Base-by-base conservation (phyloP, 192 early-diverging fungal species). In the Spizellomyces sp. region DNA sequence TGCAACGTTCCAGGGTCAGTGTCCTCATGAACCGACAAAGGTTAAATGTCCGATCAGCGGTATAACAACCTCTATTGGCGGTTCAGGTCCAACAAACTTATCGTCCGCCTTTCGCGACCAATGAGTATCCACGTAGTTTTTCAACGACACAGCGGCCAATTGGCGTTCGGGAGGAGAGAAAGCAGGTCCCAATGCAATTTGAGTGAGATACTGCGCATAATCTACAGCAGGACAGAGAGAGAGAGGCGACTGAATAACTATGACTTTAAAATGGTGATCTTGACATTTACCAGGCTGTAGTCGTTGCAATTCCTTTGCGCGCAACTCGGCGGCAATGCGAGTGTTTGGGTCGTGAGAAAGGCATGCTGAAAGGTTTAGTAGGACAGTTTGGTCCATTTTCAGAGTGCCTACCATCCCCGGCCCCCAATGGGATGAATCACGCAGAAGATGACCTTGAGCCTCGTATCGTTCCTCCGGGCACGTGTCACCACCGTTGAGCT, bases 301-400 rank as follows among this genome's bases (percentile, higher is more conserved):
- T n/a, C 41, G 71, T 60, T 84, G 80, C 27, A 95, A 80, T 56
- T 88, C 89, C 75, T 88, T 90, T 43, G 93, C 79, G 41, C 77
- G 78, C 56, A 79, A 68, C 77, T 95, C 94, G 41, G 92, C 90
- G 50, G 84, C 74, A 52, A 81, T 76, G 17, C 92, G 89, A 44
- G 81, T 79, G 55, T 85, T 84, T 17, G 83, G 70, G 62, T 93
- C 90, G 0, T 86, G 81, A 45, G 90, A 87, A 59, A 93, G 81
- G 19, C 88, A 89, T 48, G 84, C 83, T 74, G 89, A 82, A 19
- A 95, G 79, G 6, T 85, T 86, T 70, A 89, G 87, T 62, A 89
- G 92, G 36, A 92, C 86, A 17, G 83, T 80, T 78, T 84, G 86
- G 67, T 93, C 92, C 93, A 94, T 92, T 48, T 60, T 60, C 50